Conservation (phyloP, 176 grass and related monocot genomes). For the Eragrostis curvula region DNA sequence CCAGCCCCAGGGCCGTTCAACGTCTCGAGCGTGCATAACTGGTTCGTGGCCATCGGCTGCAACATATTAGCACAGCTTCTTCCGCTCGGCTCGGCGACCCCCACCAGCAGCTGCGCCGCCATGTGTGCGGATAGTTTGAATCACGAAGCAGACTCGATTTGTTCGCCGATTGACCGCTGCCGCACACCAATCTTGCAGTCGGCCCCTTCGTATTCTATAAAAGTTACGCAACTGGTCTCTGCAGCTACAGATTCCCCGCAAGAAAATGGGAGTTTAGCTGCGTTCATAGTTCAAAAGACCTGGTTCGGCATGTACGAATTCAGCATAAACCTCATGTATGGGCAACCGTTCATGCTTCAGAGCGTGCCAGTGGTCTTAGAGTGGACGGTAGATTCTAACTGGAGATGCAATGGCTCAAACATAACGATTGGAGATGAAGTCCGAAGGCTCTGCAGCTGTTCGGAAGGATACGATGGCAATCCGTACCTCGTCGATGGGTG, state of each 20-base stretch:
- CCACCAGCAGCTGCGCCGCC: slow-evolving; percentile 15
- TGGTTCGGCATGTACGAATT: slow-evolving; percentile 25
- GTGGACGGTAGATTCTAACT: slow-evolving; percentile 26
- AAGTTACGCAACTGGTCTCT: background rate
- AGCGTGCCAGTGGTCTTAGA: slow-evolving; percentile 34
- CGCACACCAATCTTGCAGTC: background rate
- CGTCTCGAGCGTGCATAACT: slow-evolving; percentile 2
- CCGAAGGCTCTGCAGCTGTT: slow-evolving; percentile 31
- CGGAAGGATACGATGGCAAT: slow-evolving; percentile 24
- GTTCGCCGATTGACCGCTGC: slow-evolving; percentile 27
- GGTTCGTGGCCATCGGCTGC: slow-evolving; percentile 23
- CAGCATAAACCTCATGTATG: background rate
- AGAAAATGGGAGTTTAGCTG: background rate
- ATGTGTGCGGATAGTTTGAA: background rate
- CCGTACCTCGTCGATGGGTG: slow-evolving; percentile 35
- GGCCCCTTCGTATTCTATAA: background rate
- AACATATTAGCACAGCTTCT: background rate
- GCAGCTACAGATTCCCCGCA: background rate
- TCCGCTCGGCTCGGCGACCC: too few relatives aligned
- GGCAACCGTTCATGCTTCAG: too few relatives aligned
- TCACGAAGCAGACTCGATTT: too few relatives aligned
- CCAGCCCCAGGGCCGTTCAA: background rate
- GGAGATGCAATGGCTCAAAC: slow-evolving; percentile 14
- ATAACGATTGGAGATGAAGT: background rate
- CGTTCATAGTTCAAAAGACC: slow-evolving; percentile 27